A percentile compares a stretch with the other conserved stretches of the same genome.
These are phyloP conservation scores for Trypanosoma congolense DNA, from an alignment of 208 protist species.

Conservation along the genomic window DNA sequence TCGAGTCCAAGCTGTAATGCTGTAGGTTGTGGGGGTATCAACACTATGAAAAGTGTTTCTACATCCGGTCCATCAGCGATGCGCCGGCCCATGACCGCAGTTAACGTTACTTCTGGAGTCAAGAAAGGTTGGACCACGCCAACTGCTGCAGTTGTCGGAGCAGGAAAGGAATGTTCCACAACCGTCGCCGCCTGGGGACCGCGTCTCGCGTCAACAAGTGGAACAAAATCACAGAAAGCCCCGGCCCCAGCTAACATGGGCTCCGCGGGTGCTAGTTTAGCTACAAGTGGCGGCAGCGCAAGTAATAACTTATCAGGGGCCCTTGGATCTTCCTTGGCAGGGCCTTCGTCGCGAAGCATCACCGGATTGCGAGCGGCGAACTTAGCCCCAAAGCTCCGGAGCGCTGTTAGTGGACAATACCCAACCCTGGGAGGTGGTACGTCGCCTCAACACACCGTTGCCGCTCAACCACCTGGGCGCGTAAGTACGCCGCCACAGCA, in stretches of 20 bases:
- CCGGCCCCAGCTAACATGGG: neutral
- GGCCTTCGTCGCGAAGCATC: neutral
- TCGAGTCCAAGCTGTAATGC: constrained; percentile 1
- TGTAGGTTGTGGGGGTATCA: constrained; percentile 14
- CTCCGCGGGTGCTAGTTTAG: neutral
- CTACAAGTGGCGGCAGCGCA: neutral
- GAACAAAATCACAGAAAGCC: constrained; percentile 2
- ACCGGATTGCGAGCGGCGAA: neutral
- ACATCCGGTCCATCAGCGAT: neutral
- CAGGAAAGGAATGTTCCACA: neutral
- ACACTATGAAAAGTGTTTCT: constrained; percentile 1
- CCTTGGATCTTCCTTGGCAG: neutral
- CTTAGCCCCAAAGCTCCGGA: constrained; percentile 1
- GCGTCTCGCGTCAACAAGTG: neutral
- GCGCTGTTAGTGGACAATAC: neutral
- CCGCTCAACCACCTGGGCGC: constrained; percentile 3
- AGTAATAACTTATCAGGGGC: neutral
- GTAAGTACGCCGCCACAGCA: neutral
- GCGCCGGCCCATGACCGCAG: constrained; percentile 7
- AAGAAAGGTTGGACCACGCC: constrained; percentile 1
- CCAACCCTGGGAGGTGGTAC: neutral
- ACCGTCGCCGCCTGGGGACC: neutral
- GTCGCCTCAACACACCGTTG: constrained; percentile 4
- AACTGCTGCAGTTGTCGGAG: neutral
- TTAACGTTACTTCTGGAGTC: neutral